Base-by-base conservation (phyloP, 352 stramenopile species). In the Pythium rhizo-oryzae region DNA sequence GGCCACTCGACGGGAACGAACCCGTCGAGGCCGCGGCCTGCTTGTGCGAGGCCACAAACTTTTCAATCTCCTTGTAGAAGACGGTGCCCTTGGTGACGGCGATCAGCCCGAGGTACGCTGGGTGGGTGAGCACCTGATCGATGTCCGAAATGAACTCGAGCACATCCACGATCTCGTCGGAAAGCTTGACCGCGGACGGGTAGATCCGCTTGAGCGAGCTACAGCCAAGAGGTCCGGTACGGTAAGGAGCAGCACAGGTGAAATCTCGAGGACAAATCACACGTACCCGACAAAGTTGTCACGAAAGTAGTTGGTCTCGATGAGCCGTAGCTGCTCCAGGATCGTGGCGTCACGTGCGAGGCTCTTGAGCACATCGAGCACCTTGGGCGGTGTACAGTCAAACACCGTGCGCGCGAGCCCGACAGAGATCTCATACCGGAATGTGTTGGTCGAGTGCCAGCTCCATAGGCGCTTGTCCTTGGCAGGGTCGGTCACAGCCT, bases 61-160 rank as follows among this genome's bases (percentile, higher is more conserved):
- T 79, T 58, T 87, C 74, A 23, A 93, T 81, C 62, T 91, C 85
- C 25, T 72, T 75, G 71, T 74, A 75, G 37, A 92, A 72, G 21
- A 66, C 61, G 0, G 85, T 89, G 30, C 77, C 82, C 12, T 80
- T 82, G 12, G 67, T 72, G 9, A 85, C 83, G 0, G 78, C 80
- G 24, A 93, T 87, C 13, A 92, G 74, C 30, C 82, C 58, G 19
- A 89, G 65, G 72, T 89, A 93, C 41, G 74, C 67, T 8, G 71
- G 59, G 61, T 88, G 82, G 51, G 79, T 66, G n/a, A 93, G 71
- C 59, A 92, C 82, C 4, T 75, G 69, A 62, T 92, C 85, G 18
- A 93, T 74, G 62, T 93, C 85, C 19, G 83, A 90, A 56, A 93
- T 85, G 37, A 76, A 79, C 66, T 93, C 85, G 28, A 93, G 73